These are phyloP conservation scores for Ceratocystis albifundus DNA, from an alignment of 2,329 filamentous ascomycete genomes.

Conservation along the genomic window DNA sequence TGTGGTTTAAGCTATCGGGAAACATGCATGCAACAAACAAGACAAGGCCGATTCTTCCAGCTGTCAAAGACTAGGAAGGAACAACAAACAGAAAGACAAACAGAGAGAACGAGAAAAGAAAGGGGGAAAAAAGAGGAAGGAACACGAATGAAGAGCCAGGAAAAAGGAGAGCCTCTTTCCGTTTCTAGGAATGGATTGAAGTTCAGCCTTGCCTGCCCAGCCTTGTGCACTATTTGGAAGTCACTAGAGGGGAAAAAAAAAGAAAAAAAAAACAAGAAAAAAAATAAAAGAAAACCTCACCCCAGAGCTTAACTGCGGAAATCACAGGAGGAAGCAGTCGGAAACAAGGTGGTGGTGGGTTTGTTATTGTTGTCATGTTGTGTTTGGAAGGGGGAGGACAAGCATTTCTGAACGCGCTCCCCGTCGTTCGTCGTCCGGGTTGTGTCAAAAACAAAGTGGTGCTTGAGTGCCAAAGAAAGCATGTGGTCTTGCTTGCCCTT, in stretches of 20 bases:
- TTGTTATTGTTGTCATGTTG: neutral
- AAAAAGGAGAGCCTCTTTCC: neutral
- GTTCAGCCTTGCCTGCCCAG: neutral
- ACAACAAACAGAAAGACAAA: neutral
- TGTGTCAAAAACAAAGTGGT: neutral
- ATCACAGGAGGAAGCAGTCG: too few species aligned
- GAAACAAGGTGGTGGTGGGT: too few species aligned
- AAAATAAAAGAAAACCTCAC: too few species aligned
- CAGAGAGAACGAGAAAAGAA: neutral
- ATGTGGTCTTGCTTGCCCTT: neutral
- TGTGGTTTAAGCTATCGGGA: neutral
- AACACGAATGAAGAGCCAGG: neutral
- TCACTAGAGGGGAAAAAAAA: neutral
- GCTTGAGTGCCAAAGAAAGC: slow-evolving; percentile 3
- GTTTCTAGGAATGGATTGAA: neutral
- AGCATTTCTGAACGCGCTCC: too few species aligned
- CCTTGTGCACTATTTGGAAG: neutral
- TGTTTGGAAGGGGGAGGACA: neutral
- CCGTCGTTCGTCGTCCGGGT: neutral
- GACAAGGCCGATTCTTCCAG: neutral
- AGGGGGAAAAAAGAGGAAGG: neutral
- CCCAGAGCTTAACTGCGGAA: too few species aligned
- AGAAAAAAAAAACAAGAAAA: neutral
- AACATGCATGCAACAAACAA: neutral
- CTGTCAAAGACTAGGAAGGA: neutral